Base-by-base conservation (phyloP, 2,329 filamentous ascomycete genomes). In the Colletotrichum liaoningense region DNA sequence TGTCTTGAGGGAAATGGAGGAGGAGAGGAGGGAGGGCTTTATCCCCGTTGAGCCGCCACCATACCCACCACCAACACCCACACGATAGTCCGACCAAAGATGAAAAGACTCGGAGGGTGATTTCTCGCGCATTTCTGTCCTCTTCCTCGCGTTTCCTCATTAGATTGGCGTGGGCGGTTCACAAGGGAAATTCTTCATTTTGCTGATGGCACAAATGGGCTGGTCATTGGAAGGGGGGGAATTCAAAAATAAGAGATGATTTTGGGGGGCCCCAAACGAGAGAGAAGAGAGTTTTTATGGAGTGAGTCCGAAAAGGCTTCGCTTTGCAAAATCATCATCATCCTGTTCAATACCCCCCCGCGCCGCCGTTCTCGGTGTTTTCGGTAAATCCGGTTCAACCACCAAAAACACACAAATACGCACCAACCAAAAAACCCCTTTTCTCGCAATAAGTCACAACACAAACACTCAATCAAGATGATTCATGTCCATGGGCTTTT, bases 111-210 rank as follows among this genome's bases (percentile, higher is more conserved):
- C 30, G 63, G 66, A 56, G 65, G 65, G 67, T 63, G 67, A 38
- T 75, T 75, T 74, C 73, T 73, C 70, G 75, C 62, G 69, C 74
- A 66, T 71, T 74, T 76, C 75, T 82, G 84, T 84, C 82, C 84
- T 86, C 85, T 83, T 86, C 84, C 84, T 83, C 79, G 84, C 84
- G 83, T 83, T 86, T 81, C 80, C 77, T 85, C 84, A 86, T 86
- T 87, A 87, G 85, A 87, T 86, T 86, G 85, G 86, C 86, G 85
- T 84, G 85, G 60, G 85, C 84, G 85, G 85, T 86, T 85, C 83
- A 84, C 83, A 78, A 79, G 81, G 85, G 83, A 84, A 85, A 82
- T 81, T 85, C 83, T 86, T 86, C 84, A 85, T 86, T 85, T 85
- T 86, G 82, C 84, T 83, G 81, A 83, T 83, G 82, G 82, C 83